Conservation (phyloP, 176 grass and related monocot genomes). For the Saccharum spontaneum region DNA sequence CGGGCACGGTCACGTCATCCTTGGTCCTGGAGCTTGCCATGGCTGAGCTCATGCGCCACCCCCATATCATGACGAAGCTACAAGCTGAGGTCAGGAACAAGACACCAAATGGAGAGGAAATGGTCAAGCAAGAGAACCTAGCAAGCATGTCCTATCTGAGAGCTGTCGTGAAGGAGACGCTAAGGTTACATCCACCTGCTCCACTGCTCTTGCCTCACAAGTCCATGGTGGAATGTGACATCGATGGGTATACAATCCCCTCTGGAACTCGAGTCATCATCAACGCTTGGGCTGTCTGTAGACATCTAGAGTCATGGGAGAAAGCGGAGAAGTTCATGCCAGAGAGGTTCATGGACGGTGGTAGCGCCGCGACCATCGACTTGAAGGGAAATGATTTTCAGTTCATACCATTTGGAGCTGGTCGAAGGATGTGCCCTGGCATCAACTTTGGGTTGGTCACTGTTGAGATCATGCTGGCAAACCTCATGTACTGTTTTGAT, state of each 20-base stretch:
- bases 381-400: not conserved
- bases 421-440: not conserved
- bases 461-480: not conserved
- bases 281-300: not conserved
- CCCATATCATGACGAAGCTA: not conserved
- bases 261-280: not conserved
- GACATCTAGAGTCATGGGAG: not conserved
- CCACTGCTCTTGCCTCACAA: not conserved
- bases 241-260: not conserved
- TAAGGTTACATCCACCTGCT: not conserved
- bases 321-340: not conserved
- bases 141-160: not conserved
- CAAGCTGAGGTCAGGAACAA: not conserved
- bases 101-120: not conserved
- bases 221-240: not conserved
- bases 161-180: not conserved
- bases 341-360: not conserved
- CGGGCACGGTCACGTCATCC: not conserved
- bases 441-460: not conserved
- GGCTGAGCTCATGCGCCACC: not conserved
- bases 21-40: not conserved
- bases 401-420: not conserved
- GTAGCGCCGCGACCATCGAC: not conserved
- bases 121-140: not conserved
- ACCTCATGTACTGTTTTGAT: not conserved